Percentiles rank a stretch among this genome's conserved stretches.
Evolutionary conservation across 768 basidiomycete species (phyloP).

Genomic region (Lactarius vividus): DNA sequence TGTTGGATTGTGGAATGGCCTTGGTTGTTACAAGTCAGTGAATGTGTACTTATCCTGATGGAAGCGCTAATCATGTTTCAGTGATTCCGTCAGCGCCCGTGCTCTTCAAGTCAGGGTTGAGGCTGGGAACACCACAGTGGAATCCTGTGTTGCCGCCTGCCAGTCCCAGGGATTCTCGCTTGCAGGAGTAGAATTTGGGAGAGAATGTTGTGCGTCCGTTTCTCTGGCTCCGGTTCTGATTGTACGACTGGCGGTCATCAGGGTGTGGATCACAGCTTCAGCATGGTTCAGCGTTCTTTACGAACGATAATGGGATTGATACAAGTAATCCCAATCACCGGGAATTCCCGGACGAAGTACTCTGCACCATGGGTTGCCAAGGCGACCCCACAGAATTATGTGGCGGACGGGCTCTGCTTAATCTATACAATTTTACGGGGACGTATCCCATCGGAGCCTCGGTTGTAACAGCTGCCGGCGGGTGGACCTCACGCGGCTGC

Average conservation of each 20-base stretch:
- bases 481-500: background rate
- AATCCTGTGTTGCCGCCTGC: background rate
- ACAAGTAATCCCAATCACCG: background rate
- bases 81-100: background rate
- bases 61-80: background rate
- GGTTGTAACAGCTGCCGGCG: background rate
- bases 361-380: background rate
- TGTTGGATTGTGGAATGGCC: constrained; percentile 61
- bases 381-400: background rate
- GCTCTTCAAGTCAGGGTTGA: background rate
- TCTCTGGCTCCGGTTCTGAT: background rate
- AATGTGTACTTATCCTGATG: background rate
- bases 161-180: background rate
- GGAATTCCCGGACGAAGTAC: background rate
- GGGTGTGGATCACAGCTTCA: background rate
- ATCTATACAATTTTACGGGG: constrained; percentile 1
- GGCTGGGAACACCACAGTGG: background rate
- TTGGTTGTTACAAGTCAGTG: constrained; percentile 68
- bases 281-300: background rate
- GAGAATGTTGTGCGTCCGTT: background rate
- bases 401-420: background rate
- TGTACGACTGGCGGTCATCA: background rate
- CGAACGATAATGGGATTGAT: background rate
- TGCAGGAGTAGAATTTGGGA: background rate
- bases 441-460: background rate